These are phyloP conservation scores for Clitopilus hobsonii DNA, from an alignment of 768 basidiomycete species.

Conservation along the genomic window DNA sequence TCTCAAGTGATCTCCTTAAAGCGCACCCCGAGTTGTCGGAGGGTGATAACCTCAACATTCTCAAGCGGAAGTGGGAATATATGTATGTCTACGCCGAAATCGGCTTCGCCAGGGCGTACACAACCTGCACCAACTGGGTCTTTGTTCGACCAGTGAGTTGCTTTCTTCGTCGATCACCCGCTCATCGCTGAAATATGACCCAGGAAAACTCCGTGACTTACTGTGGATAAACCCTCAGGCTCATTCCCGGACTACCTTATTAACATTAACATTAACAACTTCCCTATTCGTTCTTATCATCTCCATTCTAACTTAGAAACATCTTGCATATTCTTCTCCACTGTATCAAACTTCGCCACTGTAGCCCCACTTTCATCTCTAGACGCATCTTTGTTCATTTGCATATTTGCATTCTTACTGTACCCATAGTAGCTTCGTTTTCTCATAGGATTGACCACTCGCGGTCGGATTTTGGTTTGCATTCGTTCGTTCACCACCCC, in stretches of 20 bases:
- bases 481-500: no score
- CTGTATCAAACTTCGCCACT: no score
- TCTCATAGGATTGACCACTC: no score
- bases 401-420: no score
- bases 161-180: not conserved
- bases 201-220: not conserved
- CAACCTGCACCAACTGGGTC: constrained; percentile 5
- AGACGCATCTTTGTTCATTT: no score
- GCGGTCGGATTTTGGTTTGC: no score
- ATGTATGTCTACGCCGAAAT: constrained; percentile 16
- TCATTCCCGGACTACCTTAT: no score
- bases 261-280: not conserved
- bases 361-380: no score
- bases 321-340: no score
- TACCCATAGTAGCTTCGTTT: no score
- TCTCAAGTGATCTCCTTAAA: constrained; percentile 3
- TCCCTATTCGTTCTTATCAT: not conserved
- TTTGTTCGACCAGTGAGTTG: constrained; percentile 8
- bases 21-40: constrained; percentile 8
- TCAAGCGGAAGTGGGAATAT: constrained; percentile 33
- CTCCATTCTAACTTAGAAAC: not conserved
- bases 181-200: not conserved
- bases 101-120: constrained; percentile 13
- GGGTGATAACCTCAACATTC: constrained; percentile 23
- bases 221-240: not conserved